phyloP scores from a whole-genome alignment of 2,329 filamentous ascomycete genomes.

The Clonostachys solani region DNA sequence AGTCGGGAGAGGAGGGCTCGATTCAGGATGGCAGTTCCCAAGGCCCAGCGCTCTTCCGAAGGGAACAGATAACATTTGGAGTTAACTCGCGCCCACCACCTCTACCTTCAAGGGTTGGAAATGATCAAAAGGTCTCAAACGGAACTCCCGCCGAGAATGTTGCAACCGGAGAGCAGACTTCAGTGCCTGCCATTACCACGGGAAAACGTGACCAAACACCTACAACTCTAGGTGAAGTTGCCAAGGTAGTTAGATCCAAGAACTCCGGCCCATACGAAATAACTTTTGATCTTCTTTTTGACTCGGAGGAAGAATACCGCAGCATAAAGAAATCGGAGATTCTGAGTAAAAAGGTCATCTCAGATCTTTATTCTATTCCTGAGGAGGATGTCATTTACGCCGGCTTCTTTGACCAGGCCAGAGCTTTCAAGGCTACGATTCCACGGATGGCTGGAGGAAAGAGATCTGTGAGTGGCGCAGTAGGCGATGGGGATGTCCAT shows the following conservation, averaged over 20 bases:
- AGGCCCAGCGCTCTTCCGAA: too few species aligned
- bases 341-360: constrained; percentile 12
- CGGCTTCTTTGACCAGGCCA: constrained; percentile 37
- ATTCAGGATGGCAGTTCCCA: too few species aligned
- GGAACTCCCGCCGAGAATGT: too few species aligned
- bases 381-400: constrained; percentile 21
- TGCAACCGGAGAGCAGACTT: too few species aligned
- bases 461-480: constrained; percentile 12
- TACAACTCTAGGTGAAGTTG: constrained; percentile 19
- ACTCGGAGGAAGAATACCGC: constrained; percentile 20
- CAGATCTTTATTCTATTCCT: neutral
- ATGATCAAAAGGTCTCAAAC: too few species aligned
- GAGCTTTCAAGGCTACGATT: constrained; percentile 41
- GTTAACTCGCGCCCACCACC: too few species aligned
- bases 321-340: constrained; percentile 25
- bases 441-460: constrained; percentile 7
- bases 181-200: too few species aligned
- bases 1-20: constrained; percentile 14
- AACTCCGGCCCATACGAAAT: constrained; percentile 45
- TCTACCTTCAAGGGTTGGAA: too few species aligned
- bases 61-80: too few species aligned
- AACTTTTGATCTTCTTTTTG: constrained; percentile 45
- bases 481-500: constrained; percentile 22
- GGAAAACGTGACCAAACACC: constrained; percentile 1
- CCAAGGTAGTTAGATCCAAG: constrained; percentile 37